These are phyloP conservation scores for Otatea glauca DNA, from an alignment of 176 grass and related monocot genomes.

Conservation along the genomic window DNA sequence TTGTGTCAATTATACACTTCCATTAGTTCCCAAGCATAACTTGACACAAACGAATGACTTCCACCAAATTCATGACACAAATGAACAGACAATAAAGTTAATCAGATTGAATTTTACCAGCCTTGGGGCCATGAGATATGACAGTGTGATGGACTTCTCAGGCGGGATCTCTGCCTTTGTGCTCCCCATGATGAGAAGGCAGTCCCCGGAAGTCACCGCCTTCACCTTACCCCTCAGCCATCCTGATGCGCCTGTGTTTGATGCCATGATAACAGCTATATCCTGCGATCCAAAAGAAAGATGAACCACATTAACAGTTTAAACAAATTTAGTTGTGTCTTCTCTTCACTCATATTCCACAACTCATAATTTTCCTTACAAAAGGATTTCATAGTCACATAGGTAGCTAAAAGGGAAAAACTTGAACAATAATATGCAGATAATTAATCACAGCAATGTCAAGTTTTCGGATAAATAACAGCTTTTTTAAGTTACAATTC, in stretches of 20 bases:
- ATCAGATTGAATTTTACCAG: slow-evolving; percentile 60
- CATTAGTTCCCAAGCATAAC: slow-evolving; percentile 30
- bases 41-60: neutral
- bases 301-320: neutral
- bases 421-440: neutral
- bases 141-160: slow-evolving; percentile 91
- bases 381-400: neutral
- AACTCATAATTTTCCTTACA: neutral
- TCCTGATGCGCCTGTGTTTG: slow-evolving; percentile 60
- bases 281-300: slow-evolving; percentile 47
- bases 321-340: neutral
- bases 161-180: slow-evolving; percentile 78
- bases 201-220: slow-evolving; percentile 91
- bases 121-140: slow-evolving; percentile 85
- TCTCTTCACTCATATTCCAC: neutral
- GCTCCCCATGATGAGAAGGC: slow-evolving; percentile 82
- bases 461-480: neutral
- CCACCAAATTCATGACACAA: neutral
- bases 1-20: neutral
- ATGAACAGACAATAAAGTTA: neutral
- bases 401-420: neutral
- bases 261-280: slow-evolving; percentile 71
- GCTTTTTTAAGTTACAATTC: neutral
- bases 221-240: slow-evolving; percentile 97
- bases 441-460: slow-evolving; percentile 13